Base-by-base conservation (phyloP, 2,329 filamentous ascomycete genomes). In the Blastomyces parvus region DNA sequence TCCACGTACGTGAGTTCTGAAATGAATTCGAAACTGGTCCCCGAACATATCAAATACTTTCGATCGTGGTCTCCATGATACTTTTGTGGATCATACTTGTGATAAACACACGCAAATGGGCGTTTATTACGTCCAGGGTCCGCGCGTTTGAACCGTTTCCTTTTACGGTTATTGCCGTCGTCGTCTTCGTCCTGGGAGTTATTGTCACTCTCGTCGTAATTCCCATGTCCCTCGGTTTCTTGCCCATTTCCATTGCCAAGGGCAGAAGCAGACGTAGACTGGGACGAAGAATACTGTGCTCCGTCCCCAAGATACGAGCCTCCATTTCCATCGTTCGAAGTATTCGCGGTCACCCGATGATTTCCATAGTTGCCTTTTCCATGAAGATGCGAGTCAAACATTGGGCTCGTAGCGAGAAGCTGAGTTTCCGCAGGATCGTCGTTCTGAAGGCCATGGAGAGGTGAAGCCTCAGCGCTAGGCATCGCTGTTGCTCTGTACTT, bases 11-110 rank as follows among this genome's bases (percentile, higher is more conserved):
- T 44, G 25, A 62, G 30, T 22, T 8, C n/a, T 46, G 60, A 62
- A 30, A 62, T 25, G 7, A 3, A 62, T 46, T 46, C 17, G 27
- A 40, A 62, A 17, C 60, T 36, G 2, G 60, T 55, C 50, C 60
- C 60, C 13, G 60, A 53, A 44, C 60, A 62, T 25, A 57, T 38
- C 36, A 62, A 33, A 57, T 56, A 62, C 22, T 22, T 56, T 46
- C 60, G 60, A 62, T 62, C 27, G 7, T 33, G 38, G 36, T 56
- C 50, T 46, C 60, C 60, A 19, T 59, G 40, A 38, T 57, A 62
- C 11, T n/a, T 57, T 22, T 62, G 13, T 33, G 60, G 60, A 22
- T 62, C 60, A 48, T 42, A 62, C 13, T 57, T 62, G 42, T 62
- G 40, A 44, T 56, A 62, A 36, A 44, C 33, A 57, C 60, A 62